These are phyloP conservation scores for Acanthamoeba royreba DNA, from an alignment of 208 protist genomes.

Conservation along the genomic window DNA sequence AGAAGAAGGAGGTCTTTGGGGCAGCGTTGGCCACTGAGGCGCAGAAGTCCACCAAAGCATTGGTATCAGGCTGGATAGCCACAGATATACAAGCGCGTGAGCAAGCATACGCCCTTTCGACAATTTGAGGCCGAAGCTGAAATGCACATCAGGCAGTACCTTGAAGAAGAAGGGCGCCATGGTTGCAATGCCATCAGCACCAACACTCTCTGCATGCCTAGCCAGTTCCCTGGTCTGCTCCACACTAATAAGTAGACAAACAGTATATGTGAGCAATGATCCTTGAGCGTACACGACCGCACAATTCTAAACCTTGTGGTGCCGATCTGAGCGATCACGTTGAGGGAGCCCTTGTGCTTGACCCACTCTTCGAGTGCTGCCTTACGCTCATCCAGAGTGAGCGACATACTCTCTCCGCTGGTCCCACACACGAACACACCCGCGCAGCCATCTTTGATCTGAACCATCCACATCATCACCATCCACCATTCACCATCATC, in stretches of 20 bases:
- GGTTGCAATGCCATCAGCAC: background rate
- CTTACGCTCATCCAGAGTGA: background rate
- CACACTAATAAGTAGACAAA: background rate
- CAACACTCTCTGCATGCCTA: background rate
- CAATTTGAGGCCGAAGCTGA: background rate
- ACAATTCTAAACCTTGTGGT: background rate
- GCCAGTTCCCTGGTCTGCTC: background rate
- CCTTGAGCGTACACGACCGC: no score
- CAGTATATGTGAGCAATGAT: no score
- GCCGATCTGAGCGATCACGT: background rate
- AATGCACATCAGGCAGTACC: no score
- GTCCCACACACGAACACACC: background rate
- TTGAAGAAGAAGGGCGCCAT: conserved; percentile 24
- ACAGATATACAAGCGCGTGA: no score
- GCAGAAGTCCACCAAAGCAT: background rate
- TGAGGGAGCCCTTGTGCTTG: background rate
- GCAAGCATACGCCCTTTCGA: no score
- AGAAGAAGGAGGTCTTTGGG: background rate
- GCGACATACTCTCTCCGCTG: conserved; percentile 10
- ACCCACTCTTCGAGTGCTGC: background rate
- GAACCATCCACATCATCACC: background rate
- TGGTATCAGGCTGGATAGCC: background rate
- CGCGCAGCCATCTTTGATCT: background rate
- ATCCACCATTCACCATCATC: no score
- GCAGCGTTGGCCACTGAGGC: background rate